Conservation (phyloP, 139 green algal genomes). For the Chlorella sorokiniana region DNA sequence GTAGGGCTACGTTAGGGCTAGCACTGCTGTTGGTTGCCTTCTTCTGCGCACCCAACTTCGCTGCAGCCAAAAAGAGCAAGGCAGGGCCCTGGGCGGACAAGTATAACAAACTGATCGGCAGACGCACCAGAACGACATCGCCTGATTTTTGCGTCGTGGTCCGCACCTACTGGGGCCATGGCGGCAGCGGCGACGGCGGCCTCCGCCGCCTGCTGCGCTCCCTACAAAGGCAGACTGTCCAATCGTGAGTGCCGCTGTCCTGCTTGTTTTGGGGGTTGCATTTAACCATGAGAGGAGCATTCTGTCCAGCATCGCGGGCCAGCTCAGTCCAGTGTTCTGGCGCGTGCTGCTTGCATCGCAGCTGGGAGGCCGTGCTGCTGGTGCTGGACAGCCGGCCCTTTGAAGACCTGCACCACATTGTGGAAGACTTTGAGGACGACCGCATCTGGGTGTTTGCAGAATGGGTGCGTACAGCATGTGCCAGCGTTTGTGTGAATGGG, state of each 20-base stretch:
- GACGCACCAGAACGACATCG: not conserved
- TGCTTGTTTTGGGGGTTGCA: not conserved
- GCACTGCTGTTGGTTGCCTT: not conserved
- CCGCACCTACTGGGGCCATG: slow-evolving; percentile 75
- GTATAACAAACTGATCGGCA: slow-evolving; percentile 16
- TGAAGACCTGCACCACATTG: slow-evolving; percentile 63
- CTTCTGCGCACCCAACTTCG: not conserved
- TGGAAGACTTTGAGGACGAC: slow-evolving; percentile 64
- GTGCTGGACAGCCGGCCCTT: slow-evolving; percentile 78
- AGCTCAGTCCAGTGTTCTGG: too few species aligned
- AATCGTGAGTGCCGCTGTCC: slow-evolving; percentile 32
- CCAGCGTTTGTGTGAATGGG: too few species aligned
- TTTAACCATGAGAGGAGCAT: not conserved
- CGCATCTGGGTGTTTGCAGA: slow-evolving; percentile 76
- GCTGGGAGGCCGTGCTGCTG: slow-evolving; percentile 75
- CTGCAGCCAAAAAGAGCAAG: not conserved
- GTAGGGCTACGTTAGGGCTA: not conserved
- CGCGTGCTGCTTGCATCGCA: slow-evolving; percentile 25
- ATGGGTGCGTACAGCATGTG: slow-evolving; percentile 57
- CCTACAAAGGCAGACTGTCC: slow-evolving; percentile 53
- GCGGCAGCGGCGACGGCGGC: slow-evolving; percentile 49
- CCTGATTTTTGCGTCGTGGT: slow-evolving; percentile 69
- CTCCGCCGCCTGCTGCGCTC: slow-evolving; percentile 59
- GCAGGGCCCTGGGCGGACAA: not conserved
- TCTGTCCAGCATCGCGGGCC: not conserved